Conservation (phyloP, 306 rosid genomes). For the Trifolium fragiferum region DNA sequence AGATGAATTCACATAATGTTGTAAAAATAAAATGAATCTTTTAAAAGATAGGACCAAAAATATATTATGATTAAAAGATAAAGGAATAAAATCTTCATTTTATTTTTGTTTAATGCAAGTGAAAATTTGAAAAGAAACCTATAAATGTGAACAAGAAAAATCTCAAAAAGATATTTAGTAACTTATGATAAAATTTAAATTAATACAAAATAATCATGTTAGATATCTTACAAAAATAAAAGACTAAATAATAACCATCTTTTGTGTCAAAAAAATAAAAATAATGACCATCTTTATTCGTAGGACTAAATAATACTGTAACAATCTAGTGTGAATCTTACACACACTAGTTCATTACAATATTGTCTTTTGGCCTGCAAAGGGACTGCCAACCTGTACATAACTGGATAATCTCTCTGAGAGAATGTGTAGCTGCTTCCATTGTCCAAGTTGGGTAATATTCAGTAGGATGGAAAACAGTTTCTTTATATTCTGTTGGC, state of each 20-base stretch:
- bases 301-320: not conserved
- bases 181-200: not conserved
- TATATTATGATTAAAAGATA: too few relatives aligned
- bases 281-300: too few relatives aligned
- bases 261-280: too few relatives aligned
- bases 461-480: slow-evolving; percentile 70
- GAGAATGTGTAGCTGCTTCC: slow-evolving; percentile 68
- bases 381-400: slow-evolving; percentile 75
- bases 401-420: slow-evolving; percentile 53
- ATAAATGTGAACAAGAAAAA: too few relatives aligned
- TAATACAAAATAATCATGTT: not conserved
- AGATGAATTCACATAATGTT: too few relatives aligned
- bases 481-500: slow-evolving; percentile 36
- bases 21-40: too few relatives aligned
- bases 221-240: not conserved
- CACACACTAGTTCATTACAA: not conserved
- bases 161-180: not conserved
- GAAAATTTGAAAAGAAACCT: too few relatives aligned
- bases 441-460: slow-evolving; percentile 64
- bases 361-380: slow-evolving; percentile 50
- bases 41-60: too few relatives aligned
- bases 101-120: too few relatives aligned
- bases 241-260: too few relatives aligned
- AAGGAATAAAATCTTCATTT: too few relatives aligned
- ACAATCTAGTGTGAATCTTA: not conserved